phyloP scores from a whole-genome alignment of 495 filamentous ascomycete genomes.

The Monascus purpureus region DNA sequence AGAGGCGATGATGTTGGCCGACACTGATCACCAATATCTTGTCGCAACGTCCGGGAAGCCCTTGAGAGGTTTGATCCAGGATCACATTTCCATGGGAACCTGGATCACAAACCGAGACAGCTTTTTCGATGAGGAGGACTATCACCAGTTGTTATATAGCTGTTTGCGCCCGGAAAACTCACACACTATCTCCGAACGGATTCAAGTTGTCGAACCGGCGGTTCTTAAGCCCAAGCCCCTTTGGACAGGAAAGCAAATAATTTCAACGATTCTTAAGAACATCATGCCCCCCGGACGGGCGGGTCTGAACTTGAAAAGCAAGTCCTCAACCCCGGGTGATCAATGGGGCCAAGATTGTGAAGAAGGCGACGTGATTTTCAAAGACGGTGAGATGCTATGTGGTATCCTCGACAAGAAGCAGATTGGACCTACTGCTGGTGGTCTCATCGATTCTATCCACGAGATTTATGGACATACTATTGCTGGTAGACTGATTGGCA shows the following conservation, averaged over 20 bases:
- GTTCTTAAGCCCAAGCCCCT: slow-evolving; percentile 64
- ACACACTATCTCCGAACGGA: slow-evolving; percentile 56
- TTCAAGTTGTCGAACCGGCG: slow-evolving; percentile 66
- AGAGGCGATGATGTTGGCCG: slow-evolving; percentile 82
- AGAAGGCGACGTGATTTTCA: slow-evolving; percentile 71
- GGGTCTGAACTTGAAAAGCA: slow-evolving; percentile 66
- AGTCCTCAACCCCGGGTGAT: slow-evolving; percentile 59
- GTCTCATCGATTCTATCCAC: slow-evolving; percentile 82
- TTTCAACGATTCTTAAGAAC: slow-evolving; percentile 87
- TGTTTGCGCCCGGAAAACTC: slow-evolving; percentile 80
- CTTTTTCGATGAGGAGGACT: slow-evolving; percentile 81
- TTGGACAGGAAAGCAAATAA: slow-evolving; percentile 98
- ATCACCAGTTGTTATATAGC: slow-evolving; percentile 82
- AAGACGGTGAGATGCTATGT: slow-evolving; percentile 71
- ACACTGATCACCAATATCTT: slow-evolving; percentile 95
- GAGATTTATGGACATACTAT: slow-evolving; percentile 82
- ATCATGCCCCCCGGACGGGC: slow-evolving; percentile 61
- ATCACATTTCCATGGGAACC: slow-evolving; percentile 92
- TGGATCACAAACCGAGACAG: slow-evolving; percentile 83
- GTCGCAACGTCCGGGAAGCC: slow-evolving; percentile 90
- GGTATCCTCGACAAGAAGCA: slow-evolving; percentile 96
- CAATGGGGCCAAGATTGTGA: slow-evolving; percentile 60
- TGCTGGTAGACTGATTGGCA: slow-evolving; percentile 75
- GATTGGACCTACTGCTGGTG: slow-evolving; percentile 73
- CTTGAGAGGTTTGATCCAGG: slow-evolving; percentile 91